Percentiles rank a stretch among this genome's conserved stretches.
Conservation (phyloP, 2,329 filamentous ascomycete species). For the Trichoderma citrinoviride region DNA sequence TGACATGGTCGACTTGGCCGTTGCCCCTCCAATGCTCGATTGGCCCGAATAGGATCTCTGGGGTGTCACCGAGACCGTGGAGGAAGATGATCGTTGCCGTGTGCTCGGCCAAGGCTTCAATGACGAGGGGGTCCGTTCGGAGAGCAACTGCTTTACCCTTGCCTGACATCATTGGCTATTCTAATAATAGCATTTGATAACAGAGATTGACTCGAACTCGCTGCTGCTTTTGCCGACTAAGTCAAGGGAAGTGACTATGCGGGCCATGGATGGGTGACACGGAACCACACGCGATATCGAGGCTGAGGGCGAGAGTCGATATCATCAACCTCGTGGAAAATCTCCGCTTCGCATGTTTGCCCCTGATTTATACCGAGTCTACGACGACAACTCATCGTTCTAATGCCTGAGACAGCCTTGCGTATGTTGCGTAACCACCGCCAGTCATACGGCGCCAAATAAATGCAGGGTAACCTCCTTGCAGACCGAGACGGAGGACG, state of each 20-base stretch:
- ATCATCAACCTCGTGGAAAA: neutral
- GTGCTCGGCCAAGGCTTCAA: slow-evolving; percentile 77
- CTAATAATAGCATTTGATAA: neutral
- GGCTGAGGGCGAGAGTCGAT: neutral
- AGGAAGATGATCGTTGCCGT: slow-evolving; percentile 93
- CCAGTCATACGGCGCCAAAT: neutral
- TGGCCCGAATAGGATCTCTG: slow-evolving; percentile 73
- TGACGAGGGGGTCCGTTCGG: slow-evolving; percentile 59
- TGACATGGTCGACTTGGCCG: slow-evolving; percentile 79
- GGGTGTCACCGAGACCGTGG: slow-evolving; percentile 86
- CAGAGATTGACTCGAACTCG: neutral
- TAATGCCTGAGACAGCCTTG: neutral
- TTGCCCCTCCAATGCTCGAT: slow-evolving; percentile 84
- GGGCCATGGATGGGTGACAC: neutral
- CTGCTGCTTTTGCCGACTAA: neutral
- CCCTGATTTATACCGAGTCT: neutral
- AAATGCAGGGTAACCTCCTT: neutral
- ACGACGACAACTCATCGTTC: neutral
- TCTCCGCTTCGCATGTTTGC: neutral
- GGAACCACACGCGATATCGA: neutral
- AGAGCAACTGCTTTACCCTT: neutral
- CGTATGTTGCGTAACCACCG: neutral
- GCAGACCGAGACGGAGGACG: neutral
- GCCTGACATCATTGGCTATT: neutral
- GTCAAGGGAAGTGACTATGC: neutral